Evolutionary conservation across 352 stramenopile species (phyloP), one percentile per base, ranked within the genome.

Genomic region (Phytopythium cucurbitacearum): DNA sequence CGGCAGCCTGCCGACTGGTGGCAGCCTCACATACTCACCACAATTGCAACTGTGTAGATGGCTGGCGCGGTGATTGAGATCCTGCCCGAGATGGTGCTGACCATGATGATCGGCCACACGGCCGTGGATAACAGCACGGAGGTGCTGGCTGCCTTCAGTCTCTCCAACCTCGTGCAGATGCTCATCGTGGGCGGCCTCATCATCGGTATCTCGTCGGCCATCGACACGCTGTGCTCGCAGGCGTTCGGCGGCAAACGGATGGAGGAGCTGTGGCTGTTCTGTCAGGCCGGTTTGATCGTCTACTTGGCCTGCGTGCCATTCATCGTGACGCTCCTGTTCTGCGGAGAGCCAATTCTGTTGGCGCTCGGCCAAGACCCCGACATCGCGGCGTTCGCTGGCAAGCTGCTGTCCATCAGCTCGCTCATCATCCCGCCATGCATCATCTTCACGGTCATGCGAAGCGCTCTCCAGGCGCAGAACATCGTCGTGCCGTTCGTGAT

Each of bases 221-320:
- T 86, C 44, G 73, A 87, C 62, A 89, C 76, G 13, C 66, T 87
- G 59, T 84, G 71, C 46, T 80, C 74, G 36, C 74, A 89, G 59
- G 73, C 76, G 2, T 88, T 80, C 51, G 80, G 80, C n/a, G 80
- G 59, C 52, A 80, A 76, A 47, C 64, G 67, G 32, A 64, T 77
- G 53, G 53, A 61, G 12, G 74, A 88, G 49, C 65, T 90, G 49
- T 87, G 80, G 67, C 62, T 84, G 49, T 80, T 85, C 50, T 76
- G 64, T 10, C 76, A 90, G 57, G 76, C 76, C 7, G 75, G 68
- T 6, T 49, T 67, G n/a, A 63, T 89, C 37, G 64, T 82, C 44
- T 85, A 75, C 59, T 32, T 65, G 12, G 46, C 63, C 48, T 76
- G 61, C 16, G 38, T 69, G 49, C 63, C 71, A 5, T 67, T 80